Conservation (phyloP, 257 asterid species). For the Buddleja alternifolia region DNA sequence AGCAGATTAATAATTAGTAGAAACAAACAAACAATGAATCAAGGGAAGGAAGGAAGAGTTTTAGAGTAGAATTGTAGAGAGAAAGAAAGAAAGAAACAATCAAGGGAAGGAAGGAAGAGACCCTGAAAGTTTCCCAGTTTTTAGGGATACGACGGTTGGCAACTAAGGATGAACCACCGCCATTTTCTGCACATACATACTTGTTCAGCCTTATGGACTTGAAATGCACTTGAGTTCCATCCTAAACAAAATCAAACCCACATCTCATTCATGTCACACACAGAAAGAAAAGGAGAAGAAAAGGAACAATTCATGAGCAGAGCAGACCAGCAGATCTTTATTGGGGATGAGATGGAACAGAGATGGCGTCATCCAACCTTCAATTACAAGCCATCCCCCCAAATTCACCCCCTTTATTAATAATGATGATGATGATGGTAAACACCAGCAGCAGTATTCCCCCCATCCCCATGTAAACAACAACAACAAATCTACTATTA, state of each 20-base stretch:
- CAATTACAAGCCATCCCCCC: conserved; percentile 49
- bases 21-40: not conserved
- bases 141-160: conserved; percentile 51
- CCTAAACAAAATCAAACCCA: conserved; percentile 35
- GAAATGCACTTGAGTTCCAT: conserved; percentile 62
- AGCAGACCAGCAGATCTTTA: conserved; percentile 31
- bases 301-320: not conserved
- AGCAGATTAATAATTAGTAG: not conserved
- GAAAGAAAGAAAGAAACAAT: not conserved
- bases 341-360: conserved; percentile 43
- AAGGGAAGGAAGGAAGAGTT: not conserved
- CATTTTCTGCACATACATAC: conserved; percentile 54
- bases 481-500: too few species aligned
- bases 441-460: not conserved
- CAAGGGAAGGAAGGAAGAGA: conserved; percentile 6
- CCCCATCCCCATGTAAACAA: too few species aligned
- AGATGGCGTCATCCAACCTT: conserved; percentile 56
- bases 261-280: too few species aligned
- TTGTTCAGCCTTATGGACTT: conserved; percentile 53
- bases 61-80: not conserved
- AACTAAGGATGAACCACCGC: conserved; percentile 53
- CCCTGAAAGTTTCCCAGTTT: conserved; percentile 61
- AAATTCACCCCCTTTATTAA: conserved; percentile 43
- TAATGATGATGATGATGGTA: too few species aligned
- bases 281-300: not conserved